A percentile compares a stretch with the other conserved stretches of the same genome.
Evolutionary conservation across 257 asterid genomes (phyloP).

Genomic region (Ajuga chamaepitys): DNA sequence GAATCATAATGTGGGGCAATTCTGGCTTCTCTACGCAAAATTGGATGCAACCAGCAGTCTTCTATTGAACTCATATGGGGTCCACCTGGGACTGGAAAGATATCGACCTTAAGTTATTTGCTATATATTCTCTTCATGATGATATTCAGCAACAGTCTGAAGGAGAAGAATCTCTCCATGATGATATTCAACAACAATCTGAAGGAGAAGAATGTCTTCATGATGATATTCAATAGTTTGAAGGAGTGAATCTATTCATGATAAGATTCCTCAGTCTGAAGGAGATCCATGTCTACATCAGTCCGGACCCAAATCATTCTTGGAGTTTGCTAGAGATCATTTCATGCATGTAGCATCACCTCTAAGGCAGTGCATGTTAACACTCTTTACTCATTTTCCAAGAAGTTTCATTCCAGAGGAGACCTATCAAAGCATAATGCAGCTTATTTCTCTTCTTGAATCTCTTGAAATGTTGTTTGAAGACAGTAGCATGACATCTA

Average conservation of each 20-base stretch:
- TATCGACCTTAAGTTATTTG: conserved; percentile 31
- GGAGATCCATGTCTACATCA: no score
- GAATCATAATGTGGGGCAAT: conserved; percentile 38
- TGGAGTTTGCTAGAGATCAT: conserved; percentile 31
- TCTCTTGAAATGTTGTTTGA: conserved; percentile 27
- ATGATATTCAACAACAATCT: no score
- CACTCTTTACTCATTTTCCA: conserved; percentile 36
- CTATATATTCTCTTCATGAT: conserved; percentile 16
- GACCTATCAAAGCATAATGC: conserved; percentile 14
- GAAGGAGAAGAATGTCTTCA: no score
- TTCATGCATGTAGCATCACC: conserved; percentile 19
- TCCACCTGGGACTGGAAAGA: conserved; percentile 70
- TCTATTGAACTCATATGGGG: conserved; percentile 47
- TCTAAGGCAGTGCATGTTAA: conserved; percentile 25
- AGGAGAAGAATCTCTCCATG: no score
- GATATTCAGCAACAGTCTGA: no score
- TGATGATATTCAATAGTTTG: no score
- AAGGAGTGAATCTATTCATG: no score
- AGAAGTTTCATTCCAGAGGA: conserved; percentile 26
- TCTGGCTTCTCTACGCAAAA: conserved; percentile 18
- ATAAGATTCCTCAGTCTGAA: no score
- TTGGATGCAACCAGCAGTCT: conserved; percentile 16
- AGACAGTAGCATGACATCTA: conserved; percentile 21
- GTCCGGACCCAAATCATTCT: conserved; percentile 18
- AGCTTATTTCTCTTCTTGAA: conserved; percentile 23